These are phyloP conservation scores for Lomentospora prolificans DNA, from an alignment of 2,329 filamentous ascomycete genomes.

Conservation along the genomic window DNA sequence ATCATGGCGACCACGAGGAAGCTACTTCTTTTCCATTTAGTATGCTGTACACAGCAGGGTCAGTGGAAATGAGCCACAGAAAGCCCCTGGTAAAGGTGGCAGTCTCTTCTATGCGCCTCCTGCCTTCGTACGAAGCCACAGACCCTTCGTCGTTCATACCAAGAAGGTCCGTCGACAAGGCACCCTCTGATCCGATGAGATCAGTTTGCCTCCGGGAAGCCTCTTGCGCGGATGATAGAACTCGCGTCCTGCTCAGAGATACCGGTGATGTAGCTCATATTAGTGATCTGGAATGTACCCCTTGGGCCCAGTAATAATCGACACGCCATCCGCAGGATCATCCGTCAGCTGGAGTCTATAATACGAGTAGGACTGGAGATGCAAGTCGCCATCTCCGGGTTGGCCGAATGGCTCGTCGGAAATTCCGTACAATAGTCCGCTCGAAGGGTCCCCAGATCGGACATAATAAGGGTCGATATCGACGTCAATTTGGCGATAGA, in stretches of 20 bases:
- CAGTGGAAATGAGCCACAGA: background rate
- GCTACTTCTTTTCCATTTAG: too few species aligned
- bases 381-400: slow-evolving; percentile 13
- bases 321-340: background rate
- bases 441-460: slow-evolving; percentile 10
- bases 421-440: slow-evolving; percentile 14
- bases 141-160: background rate
- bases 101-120: background rate
- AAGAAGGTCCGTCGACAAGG: background rate
- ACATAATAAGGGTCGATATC: slow-evolving; percentile 15
- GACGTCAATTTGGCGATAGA: slow-evolving; percentile 14
- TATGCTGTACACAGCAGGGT: background rate
- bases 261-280: background rate
- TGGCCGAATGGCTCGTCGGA: slow-evolving; percentile 12
- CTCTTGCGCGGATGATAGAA: background rate
- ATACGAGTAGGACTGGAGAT: slow-evolving; percentile 15
- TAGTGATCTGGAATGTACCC: background rate
- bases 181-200: background rate
- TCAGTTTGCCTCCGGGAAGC: background rate
- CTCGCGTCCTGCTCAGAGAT: background rate
- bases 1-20: too few species aligned
- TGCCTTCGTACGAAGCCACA: background rate
- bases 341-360: slow-evolving; percentile 15
- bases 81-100: background rate
- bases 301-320: background rate